These are phyloP conservation scores for Flaveria linearis DNA, from an alignment of 129 eudicot genomes.

Conservation along the genomic window DNA sequence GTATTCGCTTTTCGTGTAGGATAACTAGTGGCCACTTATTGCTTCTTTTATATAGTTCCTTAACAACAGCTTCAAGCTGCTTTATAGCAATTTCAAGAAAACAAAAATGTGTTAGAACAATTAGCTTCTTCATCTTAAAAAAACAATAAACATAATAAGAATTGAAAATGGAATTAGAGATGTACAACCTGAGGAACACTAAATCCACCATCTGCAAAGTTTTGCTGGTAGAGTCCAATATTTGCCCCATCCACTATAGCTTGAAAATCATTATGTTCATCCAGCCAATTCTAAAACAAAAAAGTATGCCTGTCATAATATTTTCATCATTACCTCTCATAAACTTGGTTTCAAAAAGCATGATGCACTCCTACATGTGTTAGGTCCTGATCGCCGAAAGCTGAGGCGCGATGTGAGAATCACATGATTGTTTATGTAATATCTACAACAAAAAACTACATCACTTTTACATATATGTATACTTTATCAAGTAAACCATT, in stretches of 20 bases:
- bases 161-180: conserved; percentile 11
- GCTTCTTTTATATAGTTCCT: conserved; percentile 62
- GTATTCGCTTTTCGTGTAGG: conserved; percentile 75
- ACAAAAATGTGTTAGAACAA: conserved; percentile 21
- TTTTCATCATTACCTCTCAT: neutral
- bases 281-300: conserved; percentile 69
- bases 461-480: neutral
- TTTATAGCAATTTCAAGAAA: conserved; percentile 45
- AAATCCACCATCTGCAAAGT: conserved; percentile 92
- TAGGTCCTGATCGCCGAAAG: no score
- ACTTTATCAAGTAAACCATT: neutral
- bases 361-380: neutral
- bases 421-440: neutral
- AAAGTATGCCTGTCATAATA: neutral
- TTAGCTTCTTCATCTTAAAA: neutral
- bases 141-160: conserved; percentile 1
- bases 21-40: conserved; percentile 91
- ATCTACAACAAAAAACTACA: neutral
- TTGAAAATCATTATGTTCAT: conserved; percentile 62
- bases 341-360: neutral
- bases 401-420: neutral
- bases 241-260: conserved; percentile 93
- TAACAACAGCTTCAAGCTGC: conserved; percentile 90
- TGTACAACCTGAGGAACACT: conserved; percentile 79
- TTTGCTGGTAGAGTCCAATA: conserved; percentile 89